phyloP scores from a whole-genome alignment of 306 rosid species.

The Ormosia emarginata region DNA sequence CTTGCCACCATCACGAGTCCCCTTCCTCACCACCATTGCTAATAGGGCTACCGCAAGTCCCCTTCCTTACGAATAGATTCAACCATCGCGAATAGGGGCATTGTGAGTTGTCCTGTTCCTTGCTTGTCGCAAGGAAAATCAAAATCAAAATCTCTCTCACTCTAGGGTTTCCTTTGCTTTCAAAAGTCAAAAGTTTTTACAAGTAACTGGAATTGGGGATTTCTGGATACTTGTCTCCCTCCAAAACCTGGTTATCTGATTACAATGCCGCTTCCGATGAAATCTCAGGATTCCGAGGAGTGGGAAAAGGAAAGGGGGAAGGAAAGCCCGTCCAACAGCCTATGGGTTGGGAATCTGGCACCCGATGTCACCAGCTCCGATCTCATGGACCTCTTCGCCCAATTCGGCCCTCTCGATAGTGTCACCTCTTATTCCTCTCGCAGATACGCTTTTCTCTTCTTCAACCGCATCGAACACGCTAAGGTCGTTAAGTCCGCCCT shows the following conservation, averaged over 20 bases:
- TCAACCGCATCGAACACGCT: constrained; percentile 71
- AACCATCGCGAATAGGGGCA: no score
- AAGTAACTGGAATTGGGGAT: no score
- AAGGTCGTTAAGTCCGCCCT: constrained; percentile 76
- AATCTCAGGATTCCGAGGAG: constrained; percentile 39
- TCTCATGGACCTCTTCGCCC: constrained; percentile 74
- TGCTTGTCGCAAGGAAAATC: no score
- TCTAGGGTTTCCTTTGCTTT: not conserved
- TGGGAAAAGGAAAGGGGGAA: not conserved
- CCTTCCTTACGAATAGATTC: no score
- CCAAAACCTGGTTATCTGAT: not conserved
- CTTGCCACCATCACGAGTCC: no score
- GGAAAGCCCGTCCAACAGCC: constrained; percentile 59
- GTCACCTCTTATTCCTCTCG: constrained; percentile 76
- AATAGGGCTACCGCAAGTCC: no score
- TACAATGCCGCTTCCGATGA: constrained; percentile 65
- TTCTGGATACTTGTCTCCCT: no score
- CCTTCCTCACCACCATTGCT: no score
- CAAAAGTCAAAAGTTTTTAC: not conserved
- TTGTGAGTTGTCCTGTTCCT: no score
- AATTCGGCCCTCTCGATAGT: constrained; percentile 81
- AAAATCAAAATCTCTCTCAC: not conserved
- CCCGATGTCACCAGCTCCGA: constrained; percentile 68
- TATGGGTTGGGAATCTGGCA: constrained; percentile 87
- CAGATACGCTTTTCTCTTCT: constrained; percentile 59